Conservation (phyloP, 805 yeast genomes). For the Yamadazyma kitorensis region DNA sequence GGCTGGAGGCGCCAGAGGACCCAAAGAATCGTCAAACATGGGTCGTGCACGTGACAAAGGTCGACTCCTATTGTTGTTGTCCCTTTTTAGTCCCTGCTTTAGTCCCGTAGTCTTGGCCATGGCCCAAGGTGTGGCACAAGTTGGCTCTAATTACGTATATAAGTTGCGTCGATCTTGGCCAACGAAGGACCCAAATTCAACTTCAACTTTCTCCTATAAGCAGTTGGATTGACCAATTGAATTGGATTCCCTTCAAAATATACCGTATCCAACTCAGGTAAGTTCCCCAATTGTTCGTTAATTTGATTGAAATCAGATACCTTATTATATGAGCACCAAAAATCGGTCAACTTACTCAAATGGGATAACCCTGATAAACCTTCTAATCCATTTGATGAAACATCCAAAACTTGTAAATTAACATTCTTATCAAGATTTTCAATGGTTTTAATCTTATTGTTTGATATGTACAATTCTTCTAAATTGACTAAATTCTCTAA, state of each 20-base stretch:
- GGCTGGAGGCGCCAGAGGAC: too few relatives aligned
- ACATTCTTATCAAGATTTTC: slow-evolving; percentile 73
- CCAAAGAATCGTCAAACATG: too few relatives aligned
- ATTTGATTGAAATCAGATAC: slow-evolving; percentile 68
- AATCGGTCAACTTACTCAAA: slow-evolving; percentile 72
- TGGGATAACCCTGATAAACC: slow-evolving; percentile 64
- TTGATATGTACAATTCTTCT: slow-evolving; percentile 85
- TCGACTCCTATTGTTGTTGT: too few relatives aligned
- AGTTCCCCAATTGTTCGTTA: slow-evolving; percentile 57
- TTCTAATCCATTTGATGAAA: slow-evolving; percentile 69
- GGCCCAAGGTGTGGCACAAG: too few relatives aligned
- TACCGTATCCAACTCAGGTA: slow-evolving; percentile 75
- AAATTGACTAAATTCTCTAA: slow-evolving; percentile 66
- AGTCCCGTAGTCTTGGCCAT: too few relatives aligned
- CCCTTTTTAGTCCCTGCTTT: too few relatives aligned
- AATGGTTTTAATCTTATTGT: slow-evolving; percentile 71
- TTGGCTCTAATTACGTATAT: slow-evolving; percentile 31
- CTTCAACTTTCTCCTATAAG: slow-evolving; percentile 80
- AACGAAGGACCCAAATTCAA: slow-evolving; percentile 70
- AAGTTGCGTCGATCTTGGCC: slow-evolving; percentile 89
- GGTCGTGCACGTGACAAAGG: too few relatives aligned
- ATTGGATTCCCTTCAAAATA: slow-evolving; percentile 93
- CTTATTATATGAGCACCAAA: slow-evolving; percentile 87
- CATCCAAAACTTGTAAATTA: slow-evolving; percentile 72
- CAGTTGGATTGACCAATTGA: slow-evolving; percentile 67